Evolutionary conservation across 1,284 basidiomycete species (phyloP).

Genomic region (Ganoderma lingzhi): DNA sequence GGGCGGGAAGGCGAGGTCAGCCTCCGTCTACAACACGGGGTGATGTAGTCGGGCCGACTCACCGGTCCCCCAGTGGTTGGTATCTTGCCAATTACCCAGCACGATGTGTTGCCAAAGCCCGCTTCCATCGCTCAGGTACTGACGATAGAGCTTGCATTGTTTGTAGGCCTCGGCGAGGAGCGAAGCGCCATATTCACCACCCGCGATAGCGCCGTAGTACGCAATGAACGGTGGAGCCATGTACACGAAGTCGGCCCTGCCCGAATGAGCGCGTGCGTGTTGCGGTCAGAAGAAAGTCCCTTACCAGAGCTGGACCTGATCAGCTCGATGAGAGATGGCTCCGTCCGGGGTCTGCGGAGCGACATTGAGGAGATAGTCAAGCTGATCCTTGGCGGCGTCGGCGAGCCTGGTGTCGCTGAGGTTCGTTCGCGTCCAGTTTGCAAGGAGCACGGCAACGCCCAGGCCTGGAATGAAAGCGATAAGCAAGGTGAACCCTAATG

Average conservation of each 20-base stretch:
- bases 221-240: slow-evolving; percentile 86
- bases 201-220: slow-evolving; percentile 66
- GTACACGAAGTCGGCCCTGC: slow-evolving; percentile 68
- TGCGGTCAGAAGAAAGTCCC: slow-evolving; percentile 16
- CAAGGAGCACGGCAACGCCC: slow-evolving; percentile 68
- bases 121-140: slow-evolving; percentile 50
- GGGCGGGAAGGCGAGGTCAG: background rate
- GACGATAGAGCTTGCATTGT: slow-evolving; percentile 72
- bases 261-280: slow-evolving; percentile 4
- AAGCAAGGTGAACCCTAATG: background rate
- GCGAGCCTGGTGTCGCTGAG: slow-evolving; percentile 51
- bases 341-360: slow-evolving; percentile 65
- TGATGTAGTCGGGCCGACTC: slow-evolving; percentile 12
- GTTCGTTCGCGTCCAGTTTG: slow-evolving; percentile 59
- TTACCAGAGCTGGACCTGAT: slow-evolving; percentile 63
- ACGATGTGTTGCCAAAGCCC: slow-evolving; percentile 65
- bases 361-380: slow-evolving; percentile 64
- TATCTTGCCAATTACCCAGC: slow-evolving; percentile 53
- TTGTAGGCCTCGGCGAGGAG: slow-evolving; percentile 70
- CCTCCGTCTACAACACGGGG: too few species aligned
- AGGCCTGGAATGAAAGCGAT: slow-evolving; percentile 46
- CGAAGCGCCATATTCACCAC: slow-evolving; percentile 49
- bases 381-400: slow-evolving; percentile 59
- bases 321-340: slow-evolving; percentile 70
- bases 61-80: slow-evolving; percentile 64